A percentile compares a stretch with the other conserved stretches of the same genome.
Conservation (phyloP, 352 stramenopile genomes). For the Pythium aphanidermatum region DNA sequence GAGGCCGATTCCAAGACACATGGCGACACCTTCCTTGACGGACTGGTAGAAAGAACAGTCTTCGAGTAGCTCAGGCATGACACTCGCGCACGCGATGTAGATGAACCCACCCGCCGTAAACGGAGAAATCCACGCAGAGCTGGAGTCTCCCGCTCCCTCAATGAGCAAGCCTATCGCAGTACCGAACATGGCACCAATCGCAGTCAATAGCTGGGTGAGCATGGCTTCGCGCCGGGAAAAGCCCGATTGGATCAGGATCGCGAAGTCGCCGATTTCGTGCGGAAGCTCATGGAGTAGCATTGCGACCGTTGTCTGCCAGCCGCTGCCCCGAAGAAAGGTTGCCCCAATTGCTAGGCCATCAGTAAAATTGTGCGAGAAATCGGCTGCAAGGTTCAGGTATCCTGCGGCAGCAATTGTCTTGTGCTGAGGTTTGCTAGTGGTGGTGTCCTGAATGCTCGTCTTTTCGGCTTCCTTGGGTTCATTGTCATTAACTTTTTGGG, state of each 20-base stretch:
- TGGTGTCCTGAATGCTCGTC: slow-evolving; percentile 9
- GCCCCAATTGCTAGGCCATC: slow-evolving; percentile 91
- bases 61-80: slow-evolving; percentile 90
- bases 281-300: slow-evolving; percentile 90
- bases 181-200: slow-evolving; percentile 87
- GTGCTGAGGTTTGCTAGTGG: slow-evolving; percentile 30
- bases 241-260: slow-evolving; percentile 88
- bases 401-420: slow-evolving; percentile 70
- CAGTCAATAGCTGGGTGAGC: slow-evolving; percentile 88
- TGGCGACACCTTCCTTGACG: slow-evolving; percentile 57
- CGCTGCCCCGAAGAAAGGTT: slow-evolving; percentile 76
- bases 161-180: slow-evolving; percentile 81
- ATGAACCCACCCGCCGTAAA: slow-evolving; percentile 90
- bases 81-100: slow-evolving; percentile 88
- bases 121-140: slow-evolving; percentile 70
- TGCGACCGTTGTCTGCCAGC: slow-evolving; percentile 79
- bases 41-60: slow-evolving; percentile 71
- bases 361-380: slow-evolving; percentile 92
- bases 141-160: slow-evolving; percentile 60
- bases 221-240: slow-evolving; percentile 89
- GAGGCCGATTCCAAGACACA: slow-evolving; percentile 63
- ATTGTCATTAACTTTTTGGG: too few species aligned
- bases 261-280: slow-evolving; percentile 91
- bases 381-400: slow-evolving; percentile 88
- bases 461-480: too few species aligned